Evolutionary conservation across 768 basidiomycete genomes (phyloP).

Genomic region (Lepiota brunneoincarnata): DNA sequence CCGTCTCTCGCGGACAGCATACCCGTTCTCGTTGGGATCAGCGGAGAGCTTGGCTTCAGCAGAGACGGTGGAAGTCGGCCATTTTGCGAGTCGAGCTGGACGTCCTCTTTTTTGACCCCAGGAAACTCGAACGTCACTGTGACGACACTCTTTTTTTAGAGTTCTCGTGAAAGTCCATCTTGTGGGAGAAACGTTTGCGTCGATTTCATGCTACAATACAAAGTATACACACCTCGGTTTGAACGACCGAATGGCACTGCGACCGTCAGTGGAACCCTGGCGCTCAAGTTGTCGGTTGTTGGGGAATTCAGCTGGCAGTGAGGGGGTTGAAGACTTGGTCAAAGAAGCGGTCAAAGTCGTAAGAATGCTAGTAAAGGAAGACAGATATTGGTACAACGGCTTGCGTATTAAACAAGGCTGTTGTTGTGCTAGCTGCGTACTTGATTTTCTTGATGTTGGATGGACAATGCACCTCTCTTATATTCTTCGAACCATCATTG

Average conservation of each 20-base stretch:
- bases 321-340: neutral
- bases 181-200: slow-evolving; percentile 17
- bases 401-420: no score
- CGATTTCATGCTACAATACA: neutral
- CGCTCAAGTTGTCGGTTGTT: neutral
- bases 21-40: slow-evolving; percentile 33
- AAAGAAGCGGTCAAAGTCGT: slow-evolving; percentile 11
- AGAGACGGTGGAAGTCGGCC: slow-evolving; percentile 47
- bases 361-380: slow-evolving; percentile 13
- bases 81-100: slow-evolving; percentile 50
- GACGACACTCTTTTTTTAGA: slow-evolving; percentile 40
- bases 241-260: no score
- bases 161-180: slow-evolving; percentile 57
- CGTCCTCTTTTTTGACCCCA: slow-evolving; percentile 47
- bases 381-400: neutral
- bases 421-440: no score
- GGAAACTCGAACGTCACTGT: slow-evolving; percentile 60
- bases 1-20: slow-evolving; percentile 45
- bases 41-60: slow-evolving; percentile 39
- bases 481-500: no score
- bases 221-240: neutral
- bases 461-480: no score
- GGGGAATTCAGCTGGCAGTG: neutral
- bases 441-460: no score
- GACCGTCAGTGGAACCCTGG: no score